Percentiles rank a stretch among this genome's conserved stretches.
phyloP scores from a whole-genome alignment of 306 rosid genomes.

The Hippophae gyantsensis region DNA sequence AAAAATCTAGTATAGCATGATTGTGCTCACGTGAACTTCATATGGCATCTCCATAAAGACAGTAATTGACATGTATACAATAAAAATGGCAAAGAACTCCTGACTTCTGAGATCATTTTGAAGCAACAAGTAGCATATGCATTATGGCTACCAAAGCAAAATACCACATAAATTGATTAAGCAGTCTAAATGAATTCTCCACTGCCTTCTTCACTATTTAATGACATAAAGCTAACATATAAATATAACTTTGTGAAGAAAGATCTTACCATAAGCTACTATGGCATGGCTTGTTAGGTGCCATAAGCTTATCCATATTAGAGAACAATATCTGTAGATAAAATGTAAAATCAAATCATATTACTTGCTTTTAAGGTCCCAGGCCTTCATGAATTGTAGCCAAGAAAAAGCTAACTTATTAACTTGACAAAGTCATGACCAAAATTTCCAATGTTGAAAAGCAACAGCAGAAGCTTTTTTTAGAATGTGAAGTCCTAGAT shows the following conservation, averaged over 20 bases:
- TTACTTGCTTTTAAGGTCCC: conserved; percentile 4
- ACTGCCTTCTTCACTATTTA: neutral
- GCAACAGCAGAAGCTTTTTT: too few relatives aligned
- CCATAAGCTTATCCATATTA: conserved; percentile 76
- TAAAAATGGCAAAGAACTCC: too few relatives aligned
- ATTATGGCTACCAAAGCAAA: neutral
- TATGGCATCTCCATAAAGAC: too few relatives aligned
- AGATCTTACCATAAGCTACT: conserved; percentile 78
- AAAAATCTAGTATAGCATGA: too few relatives aligned
- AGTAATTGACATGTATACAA: too few relatives aligned
- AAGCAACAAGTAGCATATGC: too few relatives aligned
- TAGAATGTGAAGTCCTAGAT: too few relatives aligned
- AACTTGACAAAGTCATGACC: too few relatives aligned
- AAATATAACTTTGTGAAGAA: neutral
- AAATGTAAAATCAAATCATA: conserved; percentile 23
- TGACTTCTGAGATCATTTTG: too few relatives aligned
- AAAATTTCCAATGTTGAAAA: too few relatives aligned
- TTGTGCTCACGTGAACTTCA: too few relatives aligned
- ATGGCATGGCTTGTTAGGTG: conserved; percentile 78
- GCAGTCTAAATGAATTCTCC: neutral
- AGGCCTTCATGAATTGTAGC: neutral
- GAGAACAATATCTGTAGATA: conserved; percentile 69
- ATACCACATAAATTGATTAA: neutral
- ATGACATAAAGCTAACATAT: neutral
- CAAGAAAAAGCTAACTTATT: neutral